Base-by-base conservation (phyloP, 2,329 filamentous ascomycete genomes). In the Akanthomyces lecanii region DNA sequence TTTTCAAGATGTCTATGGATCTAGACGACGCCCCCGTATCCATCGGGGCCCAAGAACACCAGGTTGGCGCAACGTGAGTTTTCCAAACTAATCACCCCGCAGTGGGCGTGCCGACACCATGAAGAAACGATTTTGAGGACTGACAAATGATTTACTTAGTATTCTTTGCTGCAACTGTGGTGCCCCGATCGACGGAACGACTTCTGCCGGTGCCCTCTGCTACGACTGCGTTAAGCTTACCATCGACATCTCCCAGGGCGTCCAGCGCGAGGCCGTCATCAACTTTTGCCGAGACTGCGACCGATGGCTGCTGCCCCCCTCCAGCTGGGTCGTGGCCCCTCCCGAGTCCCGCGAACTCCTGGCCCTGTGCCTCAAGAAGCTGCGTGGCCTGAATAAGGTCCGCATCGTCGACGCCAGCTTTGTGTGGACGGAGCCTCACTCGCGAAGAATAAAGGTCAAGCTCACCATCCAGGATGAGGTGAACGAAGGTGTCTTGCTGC, bases 141-240 rank as follows among this genome's bases (percentile, higher is more conserved):
- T 60, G 47, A 60, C 57, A 36, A 56, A 6, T 6, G 8, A n/a
- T 16, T 21, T 2, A 6, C 30, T 2, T 45, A 91, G 88, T n/a
- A 97, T 98, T 73, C 89, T 99, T 64, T 99, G 95, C 78, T 97
- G 92, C 81, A 97, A 98, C 82, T 99, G 95, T 77, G 95, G 94
- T 73, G 92, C 91, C 65, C 89, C 94, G 45, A 97, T 99, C 71
- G 93, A 97, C 77, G 95, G 95, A 76, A 97, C 92, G 21, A 86
- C 87, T 16, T 83, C 91, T 30, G 88, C 90, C 60, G 92, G 92
- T 66, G 93, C 95, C 47, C 88, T 97, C 63, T 99, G 95, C 80
- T 92, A 92, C 76, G 94, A 98, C 81, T 98, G 95, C 77, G 87
- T 98, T 74, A 97, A 96, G 76, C 85, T 96, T 69, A 96, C 92